These are phyloP conservation scores for Geosmithia putterillii DNA, from an alignment of 2,329 filamentous ascomycete species.

Conservation along the genomic window DNA sequence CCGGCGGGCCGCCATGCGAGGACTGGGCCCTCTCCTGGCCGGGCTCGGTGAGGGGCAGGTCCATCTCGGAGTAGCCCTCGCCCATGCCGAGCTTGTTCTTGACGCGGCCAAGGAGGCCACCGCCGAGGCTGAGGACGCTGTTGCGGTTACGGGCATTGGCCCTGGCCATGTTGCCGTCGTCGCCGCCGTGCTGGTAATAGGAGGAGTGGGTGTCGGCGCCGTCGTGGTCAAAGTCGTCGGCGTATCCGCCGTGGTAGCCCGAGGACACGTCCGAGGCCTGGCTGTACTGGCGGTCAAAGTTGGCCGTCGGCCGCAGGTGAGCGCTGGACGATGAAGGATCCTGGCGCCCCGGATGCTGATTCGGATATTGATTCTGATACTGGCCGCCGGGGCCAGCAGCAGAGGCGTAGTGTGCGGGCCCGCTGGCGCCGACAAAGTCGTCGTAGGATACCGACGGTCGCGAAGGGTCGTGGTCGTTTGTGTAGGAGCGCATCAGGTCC, in stretches of 20 bases:
- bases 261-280: conserved; percentile 76
- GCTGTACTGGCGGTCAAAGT: conserved; percentile 41
- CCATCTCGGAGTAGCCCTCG: conserved; percentile 91
- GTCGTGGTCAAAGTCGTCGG: conserved; percentile 74
- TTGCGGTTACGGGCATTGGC: conserved; percentile 64
- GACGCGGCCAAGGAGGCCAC: conserved; percentile 73
- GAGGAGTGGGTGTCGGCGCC: conserved; percentile 64
- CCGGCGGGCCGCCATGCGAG: conserved; percentile 16
- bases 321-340: conserved; percentile 2
- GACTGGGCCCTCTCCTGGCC: conserved; percentile 24
- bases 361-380: too few species aligned
- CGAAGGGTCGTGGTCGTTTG: conserved; percentile 51
- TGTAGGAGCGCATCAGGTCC: conserved; percentile 63
- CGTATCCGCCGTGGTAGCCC: conserved; percentile 84
- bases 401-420: conserved; percentile 17
- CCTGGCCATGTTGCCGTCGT: conserved; percentile 26
- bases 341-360: too few species aligned
- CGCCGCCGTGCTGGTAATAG: conserved; percentile 62
- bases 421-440: conserved; percentile 66
- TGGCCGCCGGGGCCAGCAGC: conserved; percentile 23
- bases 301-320: conserved; percentile 21
- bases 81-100: conserved; percentile 89
- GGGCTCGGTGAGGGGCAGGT: conserved; percentile 81
- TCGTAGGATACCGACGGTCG: conserved; percentile 90
- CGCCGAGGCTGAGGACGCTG: conserved; percentile 77